Base-by-base conservation (phyloP, 2,329 filamentous ascomycete species). In the Penicillium carneum region DNA sequence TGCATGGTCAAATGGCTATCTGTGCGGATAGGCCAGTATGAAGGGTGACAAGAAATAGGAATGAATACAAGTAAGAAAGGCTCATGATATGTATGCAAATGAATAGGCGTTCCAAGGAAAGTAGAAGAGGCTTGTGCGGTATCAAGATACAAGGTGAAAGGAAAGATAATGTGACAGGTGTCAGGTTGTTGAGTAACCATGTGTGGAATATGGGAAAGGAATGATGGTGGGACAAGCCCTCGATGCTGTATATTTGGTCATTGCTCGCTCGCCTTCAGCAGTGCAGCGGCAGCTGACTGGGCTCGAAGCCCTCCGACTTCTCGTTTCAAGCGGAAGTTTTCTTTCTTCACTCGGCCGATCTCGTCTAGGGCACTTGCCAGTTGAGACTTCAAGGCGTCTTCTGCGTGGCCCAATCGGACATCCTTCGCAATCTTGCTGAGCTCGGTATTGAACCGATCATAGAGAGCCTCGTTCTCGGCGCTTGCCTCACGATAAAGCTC, bases 371-470 rank as follows among this genome's bases (percentile, higher is more conserved):
- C 84, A 66, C 92, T 90, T 68, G 86, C 89, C 62, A 97, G 76
- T 72, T 88, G 87, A 38, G 80, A 80, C 72, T 93, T 84, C 62
- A 97, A 78, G 69, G 94, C 91, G 70, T 93, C 90, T 69, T 91
- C 90, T 11, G 91, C 92, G 43, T 92, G 90, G 50, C 90, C 89
- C 4, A 87, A 86, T 67, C 89, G 89, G 49, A 95, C 84, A 42
- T 89, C 91, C 75, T 87, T 90, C 45, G 93, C 84, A 62, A 97
- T 91, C 80, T 90, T 92, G 69, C 87, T 90, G 49, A 98, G 81
- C 79, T 97, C 94, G n/a, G 88, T 86, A 71, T 97, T 97, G 82
- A 97, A 97, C 63, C 89, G 89, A 67, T 94, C 90, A 76, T 97
- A 97, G 57, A 98, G 83, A 33, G 94, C 86, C 79, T 97, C 93